Evolutionary conservation across 768 basidiomycete species (phyloP).

Genomic region (Tricholoma saponaceum): DNA sequence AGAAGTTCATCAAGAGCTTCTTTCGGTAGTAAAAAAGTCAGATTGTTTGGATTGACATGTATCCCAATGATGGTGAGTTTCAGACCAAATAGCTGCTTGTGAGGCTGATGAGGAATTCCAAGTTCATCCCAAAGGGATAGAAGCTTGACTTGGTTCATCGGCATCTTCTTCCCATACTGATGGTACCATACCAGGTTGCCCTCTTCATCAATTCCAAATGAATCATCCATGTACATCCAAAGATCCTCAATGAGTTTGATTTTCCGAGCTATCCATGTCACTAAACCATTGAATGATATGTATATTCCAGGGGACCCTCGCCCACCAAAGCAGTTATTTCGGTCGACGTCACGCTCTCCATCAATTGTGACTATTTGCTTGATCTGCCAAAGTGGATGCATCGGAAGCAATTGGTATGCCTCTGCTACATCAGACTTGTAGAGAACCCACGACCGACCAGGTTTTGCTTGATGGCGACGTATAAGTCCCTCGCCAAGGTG

Average conservation of each 20-base stretch:
- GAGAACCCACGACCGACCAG: constrained; percentile 7
- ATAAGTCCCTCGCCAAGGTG: neutral
- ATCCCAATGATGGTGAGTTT: constrained; percentile 33
- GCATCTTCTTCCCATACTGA: constrained; percentile 28
- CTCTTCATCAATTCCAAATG: constrained; percentile 17
- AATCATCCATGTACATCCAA: neutral
- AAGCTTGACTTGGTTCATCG: constrained; percentile 27
- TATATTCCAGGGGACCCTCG: constrained; percentile 21
- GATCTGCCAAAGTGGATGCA: constrained; percentile 4
- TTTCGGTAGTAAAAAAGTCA: constrained; percentile 21
- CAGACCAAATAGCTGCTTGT: neutral
- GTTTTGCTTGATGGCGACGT: neutral
- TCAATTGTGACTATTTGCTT: constrained; percentile 1
- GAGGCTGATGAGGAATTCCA: neutral
- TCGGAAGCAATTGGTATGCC: too few relatives aligned
- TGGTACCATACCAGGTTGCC: constrained; percentile 20
- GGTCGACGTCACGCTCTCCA: constrained; percentile 24
- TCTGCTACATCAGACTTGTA: too few relatives aligned
- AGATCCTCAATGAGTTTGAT: neutral
- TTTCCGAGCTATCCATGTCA: constrained; percentile 5
- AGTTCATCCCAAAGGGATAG: constrained; percentile 32
- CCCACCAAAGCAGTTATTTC: constrained; percentile 27
- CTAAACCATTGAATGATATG: constrained; percentile 20
- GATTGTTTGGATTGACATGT: constrained; percentile 25
- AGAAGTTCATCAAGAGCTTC: constrained; percentile 11